Base-by-base conservation (phyloP, 148 eudicot species). In the Heliosperma pusillum region DNA sequence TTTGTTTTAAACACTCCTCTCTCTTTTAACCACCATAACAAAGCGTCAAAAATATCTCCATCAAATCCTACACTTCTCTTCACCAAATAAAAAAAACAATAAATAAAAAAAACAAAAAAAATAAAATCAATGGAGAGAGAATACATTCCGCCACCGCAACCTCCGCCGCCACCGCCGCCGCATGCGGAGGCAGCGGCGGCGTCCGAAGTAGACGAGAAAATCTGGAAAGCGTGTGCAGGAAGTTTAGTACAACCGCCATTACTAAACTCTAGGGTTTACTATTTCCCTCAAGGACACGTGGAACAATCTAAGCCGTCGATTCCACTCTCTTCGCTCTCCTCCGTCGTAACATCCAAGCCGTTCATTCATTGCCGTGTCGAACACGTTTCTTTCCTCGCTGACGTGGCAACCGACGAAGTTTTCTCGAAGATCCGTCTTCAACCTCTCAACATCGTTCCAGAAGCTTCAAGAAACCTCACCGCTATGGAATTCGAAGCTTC, bases 271-370 rank as follows among this genome's bases (percentile, higher is more conserved):
- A 72, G 63, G 79, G 98, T 88, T 68, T 91, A 86, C 81, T 93
- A 91, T 76, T 93, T 91, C 57, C 97, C 98, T 22, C 86, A 89
- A 63, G 98, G 98, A 2, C 97, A 93, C 74, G 60, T 83, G 69
- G 95, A 93, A 55, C 91, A 89, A 66, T 59, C 83, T 22, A 13
- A 53, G 6, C 1, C 47, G 19, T 20, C 73, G 16, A 36, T 60
- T 2, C 2, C 62, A 67, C 78, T 45, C 21, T 70, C 74, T 1
- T 62, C 57, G 5, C 58, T 45, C 71, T 29, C 71, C 13, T 26
- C 74, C 27, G 64, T 27, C 12, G 55, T 73, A 33, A 40, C 71
- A 5, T 69, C 84, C 12, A 68, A 21, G 72, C 77, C 89, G 22
- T 72, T 3, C 64, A 50, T 86, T 29, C 76, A 47, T 45, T 93